Evolutionary conservation across 768 basidiomycete genomes (phyloP), one percentile per base, ranked within the genome.

Genomic region (Phanerodontia chrysosporium): DNA sequence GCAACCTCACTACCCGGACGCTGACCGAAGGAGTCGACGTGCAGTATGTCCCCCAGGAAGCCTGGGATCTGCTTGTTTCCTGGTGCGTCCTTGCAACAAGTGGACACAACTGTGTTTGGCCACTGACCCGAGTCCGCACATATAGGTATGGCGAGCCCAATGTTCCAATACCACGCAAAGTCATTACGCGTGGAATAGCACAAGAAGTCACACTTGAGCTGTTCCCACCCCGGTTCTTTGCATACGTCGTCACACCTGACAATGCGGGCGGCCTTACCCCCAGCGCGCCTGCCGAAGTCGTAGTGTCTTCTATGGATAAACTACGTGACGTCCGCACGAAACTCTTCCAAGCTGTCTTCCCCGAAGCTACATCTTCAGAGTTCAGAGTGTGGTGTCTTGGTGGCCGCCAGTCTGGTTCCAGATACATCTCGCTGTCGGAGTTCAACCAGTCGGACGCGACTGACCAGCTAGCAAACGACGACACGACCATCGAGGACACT

Each of bases 41-140:
- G 53, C 88, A 91, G 69, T 89, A 84, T 64, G 78, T 97, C 2
- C 90, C 92, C 1, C 75, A 78, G 58, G 78, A 80, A 25, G 85
- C 84, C 22, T 96, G 93, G 95, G 67, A 76, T 22, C 75, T 80
- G 21, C 79, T 97, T 39, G 72, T 77, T 8, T 62, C 77, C 52
- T 94, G 93, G 95, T 92, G 63, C 64, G 86, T 78, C 12, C 42
- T 14, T n/a, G n/a, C n/a, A n/a, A n/a, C n/a, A n/a, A n/a, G n/a
- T n/a, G n/a, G n/a, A n/a, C n/a, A n/a, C n/a, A n/a, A n/a, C n/a
- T n/a, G n/a, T n/a, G n/a, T n/a, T n/a, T n/a, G n/a, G n/a, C 30
- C 9, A 32, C 27, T 51, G 49, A 25, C 25, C n/a, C 48, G 16
- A 16, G 48, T 30, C 28, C 49, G 29, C 16, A 22, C 28, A 28